Base-by-base conservation (phyloP, 805 yeast genomes). In the Wickerhamia fluorescens region DNA sequence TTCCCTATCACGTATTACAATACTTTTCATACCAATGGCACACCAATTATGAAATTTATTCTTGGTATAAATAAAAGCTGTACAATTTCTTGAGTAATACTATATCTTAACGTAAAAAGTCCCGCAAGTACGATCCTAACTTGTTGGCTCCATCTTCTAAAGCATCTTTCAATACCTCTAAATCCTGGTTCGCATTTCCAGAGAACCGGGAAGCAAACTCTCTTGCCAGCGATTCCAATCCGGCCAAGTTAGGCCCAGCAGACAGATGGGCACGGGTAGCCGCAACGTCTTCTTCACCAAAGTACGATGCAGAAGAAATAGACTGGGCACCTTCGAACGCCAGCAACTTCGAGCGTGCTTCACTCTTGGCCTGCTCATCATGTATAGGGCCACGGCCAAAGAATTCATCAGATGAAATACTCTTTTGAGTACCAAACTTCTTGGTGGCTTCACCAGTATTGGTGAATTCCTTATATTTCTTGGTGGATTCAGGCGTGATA, bases 101-200 rank as follows among this genome's bases (percentile, higher is more conserved):
- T n/a, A n/a, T n/a, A n/a, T n/a, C n/a, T 28, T 40, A 61, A 37
- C 78, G 73, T 51, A 89, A 62, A 47, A 84, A 86, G 50, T 89
- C 96, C 47, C 97, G 75, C 62, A 92, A 66, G 51, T 81, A 77
- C 16, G 79, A 81, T 16, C 94, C 85, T 32, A 89, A 65, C 58
- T 84, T 87, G 49, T 78, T 82, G 14, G 96, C 97, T 35, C 97
- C 97, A 41, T 76, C 83, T 57, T 89, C 97, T 39, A 92, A 70
- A 10, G 87, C 96, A 55, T 85, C 95, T 61, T 84, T 87, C 49
- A 92, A 61, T 33, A 79, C 86, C 27, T 81, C 86, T 51, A 92
- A 64, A 56, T 92, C 98, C 47, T 92, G 95, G 44, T 78, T 78
- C n/a, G 89, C 79, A 33, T 80, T 76, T 28, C 78, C 76, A 30